These are phyloP conservation scores for Aspergillus costaricaensis DNA, from an alignment of 2,329 filamentous ascomycete species.

Conservation along the genomic window DNA sequence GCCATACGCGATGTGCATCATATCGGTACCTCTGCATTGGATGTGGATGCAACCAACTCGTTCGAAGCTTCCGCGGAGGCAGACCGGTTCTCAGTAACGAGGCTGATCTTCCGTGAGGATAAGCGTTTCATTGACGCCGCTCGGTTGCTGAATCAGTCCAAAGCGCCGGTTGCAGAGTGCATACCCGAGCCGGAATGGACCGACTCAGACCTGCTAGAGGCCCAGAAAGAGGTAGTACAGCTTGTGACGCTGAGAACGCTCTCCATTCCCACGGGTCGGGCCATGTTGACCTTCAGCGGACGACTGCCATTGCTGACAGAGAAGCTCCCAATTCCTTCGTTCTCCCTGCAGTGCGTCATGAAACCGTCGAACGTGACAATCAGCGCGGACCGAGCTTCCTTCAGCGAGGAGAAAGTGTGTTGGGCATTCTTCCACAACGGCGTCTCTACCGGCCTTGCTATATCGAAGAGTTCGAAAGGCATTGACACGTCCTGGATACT, in stretches of 20 bases:
- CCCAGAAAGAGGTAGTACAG: conserved; percentile 86
- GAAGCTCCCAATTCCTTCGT: conserved; percentile 84
- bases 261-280: conserved; percentile 83
- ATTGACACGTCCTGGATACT: conserved; percentile 99
- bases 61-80: conserved; percentile 80
- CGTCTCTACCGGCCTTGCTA: conserved; percentile 86
- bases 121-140: conserved; percentile 84
- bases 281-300: conserved; percentile 83
- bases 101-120: conserved; percentile 87
- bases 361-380: conserved; percentile 90
- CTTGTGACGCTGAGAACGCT: conserved; percentile 83
- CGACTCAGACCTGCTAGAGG: conserved; percentile 85
- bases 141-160: conserved; percentile 80
- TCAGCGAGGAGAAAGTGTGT: conserved; percentile 93
- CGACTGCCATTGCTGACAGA: conserved; percentile 88
- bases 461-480: conserved; percentile 84
- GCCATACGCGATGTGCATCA: conserved; percentile 73
- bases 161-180: conserved; percentile 76
- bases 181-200: conserved; percentile 73
- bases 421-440: conserved; percentile 99
- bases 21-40: conserved; percentile 62
- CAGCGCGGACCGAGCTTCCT: conserved; percentile 82
- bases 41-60: conserved; percentile 54
- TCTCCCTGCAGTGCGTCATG: conserved; percentile 88
- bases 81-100: conserved; percentile 79